Evolutionary conservation across 2,329 filamentous ascomycete species (phyloP), one percentile per base, ranked within the genome.

Genomic region (Torrubiellomyces zombiae): DNA sequence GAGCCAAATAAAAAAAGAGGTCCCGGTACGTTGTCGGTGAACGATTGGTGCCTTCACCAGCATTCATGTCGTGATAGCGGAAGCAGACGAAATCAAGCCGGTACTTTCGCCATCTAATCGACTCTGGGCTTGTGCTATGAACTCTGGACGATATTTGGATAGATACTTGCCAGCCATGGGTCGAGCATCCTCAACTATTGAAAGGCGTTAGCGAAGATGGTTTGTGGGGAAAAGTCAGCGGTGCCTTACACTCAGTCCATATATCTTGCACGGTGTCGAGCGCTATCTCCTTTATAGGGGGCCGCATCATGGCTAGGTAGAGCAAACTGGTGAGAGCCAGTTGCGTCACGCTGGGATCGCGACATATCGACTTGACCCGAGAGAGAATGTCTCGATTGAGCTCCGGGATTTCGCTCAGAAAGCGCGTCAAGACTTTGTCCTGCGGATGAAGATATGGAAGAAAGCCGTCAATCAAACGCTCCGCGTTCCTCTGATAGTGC

Each of bases 371-470:
- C 49, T 72, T 73, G 18, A 95, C 71, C 24, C 78, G 67, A 23
- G 73, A 62, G 3, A 95, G 60, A 32, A 95, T 71, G 8, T 66
- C 61, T 17, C 58, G 50, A 32, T 73, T 81, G 17, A 98, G 60
- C 20, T 78, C 74, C 0, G 89, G 89, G 17, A 98, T 74, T 49
- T 98, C 89, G 24, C 82, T 85, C 21, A 98, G 55, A 44, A 95
- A 92, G 18, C 89, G 71, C 15, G 91, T 85, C 28, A 98, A 57
- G 13, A 92, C 67, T 48, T 89, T 86, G 45, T 98, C 89, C 32
- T 81, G 78, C 2, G 75, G 68, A 43, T 94, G 83, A n/a, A 95
- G 60, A 47, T 93, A 95, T 4, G 81, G 80, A 17, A 92, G 53
- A 39, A 98, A 81, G 2, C 79, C 79, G 43, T 94, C 83, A 11